Base-by-base conservation (phyloP, 148 eudicot genomes). In the Spergularia marina region DNA sequence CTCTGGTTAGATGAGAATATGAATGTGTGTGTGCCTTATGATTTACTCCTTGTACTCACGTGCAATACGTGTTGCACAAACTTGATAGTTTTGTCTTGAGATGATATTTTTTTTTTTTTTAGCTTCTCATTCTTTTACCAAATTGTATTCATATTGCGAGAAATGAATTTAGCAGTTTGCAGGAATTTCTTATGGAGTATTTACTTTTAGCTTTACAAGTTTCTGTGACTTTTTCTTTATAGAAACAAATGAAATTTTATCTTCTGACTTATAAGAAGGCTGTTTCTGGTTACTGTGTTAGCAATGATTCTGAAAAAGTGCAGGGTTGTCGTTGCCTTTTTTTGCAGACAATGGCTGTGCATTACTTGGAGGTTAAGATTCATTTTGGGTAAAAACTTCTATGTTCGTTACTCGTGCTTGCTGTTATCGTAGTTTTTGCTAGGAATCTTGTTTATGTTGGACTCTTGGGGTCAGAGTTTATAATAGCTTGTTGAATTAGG, bases 141-240 rank as follows among this genome's bases (percentile, higher is more conserved):
- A 53, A 76, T 80, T 81, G 83, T 81, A 81, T 53, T 76, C 76
- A 80, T 81, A 76, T 34, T 30, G 71, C 30, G 57, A 53, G 76
- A 71, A 75, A 80, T 66, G 39, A 49, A 75, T 64, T 40, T 51
- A 34, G 11, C 59, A 49, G 54, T 72, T 79, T 74, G 51, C 18
- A 52, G 23, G 63, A 36, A 52, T 68, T 23, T 74, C 73, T 74
- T 68, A 68, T 30, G 36, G 36, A 2, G 36, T 64, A 39, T 56
- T 18, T 74, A 44, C 18, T 52, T 44, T 36, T 57, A 14, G 36
- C 57, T 18, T 16, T 40, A 9, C 10, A 44, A 6, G 47, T 41
- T 41, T 41, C 10, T 44, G 49, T 44, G 0, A 44, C 49, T 44
- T 44, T 44, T 9, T 44, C 8, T 44, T 9, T 44, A 30, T 30